Evolutionary conservation across 2,329 filamentous ascomycete genomes (phyloP).

Genomic region (Alternaria arborescens): DNA sequence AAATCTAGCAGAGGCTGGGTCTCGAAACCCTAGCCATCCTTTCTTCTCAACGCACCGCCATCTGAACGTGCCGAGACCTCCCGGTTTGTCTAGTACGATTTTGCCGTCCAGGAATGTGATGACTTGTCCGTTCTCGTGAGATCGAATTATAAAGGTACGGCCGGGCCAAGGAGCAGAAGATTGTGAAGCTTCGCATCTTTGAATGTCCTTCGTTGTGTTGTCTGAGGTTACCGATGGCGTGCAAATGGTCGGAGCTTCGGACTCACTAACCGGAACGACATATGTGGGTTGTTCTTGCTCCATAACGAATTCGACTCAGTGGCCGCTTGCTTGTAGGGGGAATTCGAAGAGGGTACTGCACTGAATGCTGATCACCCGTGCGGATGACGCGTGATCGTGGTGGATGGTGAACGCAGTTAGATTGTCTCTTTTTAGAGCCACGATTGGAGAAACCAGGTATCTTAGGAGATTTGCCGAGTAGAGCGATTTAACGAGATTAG

Average conservation of each 20-base stretch:
- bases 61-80: slow-evolving; percentile 33
- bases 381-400: neutral
- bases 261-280: slow-evolving; percentile 6
- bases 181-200: neutral
- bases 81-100: slow-evolving; percentile 39
- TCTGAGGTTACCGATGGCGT: slow-evolving; percentile 14
- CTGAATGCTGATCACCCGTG: neutral
- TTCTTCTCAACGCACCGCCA: slow-evolving; percentile 52
- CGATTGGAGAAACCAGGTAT: neutral
- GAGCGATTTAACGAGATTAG: neutral
- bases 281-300: slow-evolving; percentile 3
- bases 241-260: slow-evolving; percentile 8
- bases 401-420: neutral
- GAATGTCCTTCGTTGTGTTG: slow-evolving; percentile 8
- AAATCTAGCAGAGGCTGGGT: slow-evolving; percentile 37
- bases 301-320: neutral
- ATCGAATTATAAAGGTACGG: slow-evolving; percentile 46
- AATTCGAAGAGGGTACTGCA: neutral
- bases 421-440: neutral
- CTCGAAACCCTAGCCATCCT: slow-evolving; percentile 53
- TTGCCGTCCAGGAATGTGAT: slow-evolving; percentile 46
- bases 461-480: neutral
- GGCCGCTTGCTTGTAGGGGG: neutral
- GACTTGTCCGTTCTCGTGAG: slow-evolving; percentile 30
- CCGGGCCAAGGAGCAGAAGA: slow-evolving; percentile 35